Conservation (phyloP, 2,329 filamentous ascomycete genomes). For the Ophiobolus disseminans region DNA sequence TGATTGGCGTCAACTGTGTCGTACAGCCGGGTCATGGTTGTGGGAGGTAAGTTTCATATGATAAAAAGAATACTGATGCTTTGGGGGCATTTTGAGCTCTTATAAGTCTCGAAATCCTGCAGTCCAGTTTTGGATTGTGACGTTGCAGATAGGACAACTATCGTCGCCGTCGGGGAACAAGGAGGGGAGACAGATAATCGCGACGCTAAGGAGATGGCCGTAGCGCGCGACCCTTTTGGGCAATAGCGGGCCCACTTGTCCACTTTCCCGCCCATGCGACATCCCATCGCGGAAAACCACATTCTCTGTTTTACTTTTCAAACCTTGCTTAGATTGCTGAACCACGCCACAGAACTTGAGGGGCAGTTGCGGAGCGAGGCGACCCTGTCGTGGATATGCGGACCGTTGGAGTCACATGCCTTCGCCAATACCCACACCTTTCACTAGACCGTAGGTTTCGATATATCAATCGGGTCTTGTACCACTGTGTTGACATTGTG, state of each 20-base stretch:
- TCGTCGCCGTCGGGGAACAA: not conserved
- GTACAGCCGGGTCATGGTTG: conserved; percentile 23
- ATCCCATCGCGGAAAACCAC: too few species aligned
- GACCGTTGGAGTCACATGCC: too few species aligned
- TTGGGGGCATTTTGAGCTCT: not conserved
- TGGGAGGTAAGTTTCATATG: not conserved
- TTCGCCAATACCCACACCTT: not conserved
- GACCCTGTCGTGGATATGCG: too few species aligned
- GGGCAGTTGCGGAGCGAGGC: too few species aligned
- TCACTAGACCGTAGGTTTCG: conserved; percentile 13
- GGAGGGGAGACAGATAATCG: too few species aligned
- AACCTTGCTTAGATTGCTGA: too few species aligned
- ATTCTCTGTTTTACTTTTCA: too few species aligned
- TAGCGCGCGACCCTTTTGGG: not conserved
- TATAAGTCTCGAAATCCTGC: too few species aligned
- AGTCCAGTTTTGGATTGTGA: too few species aligned
- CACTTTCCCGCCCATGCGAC: not conserved
- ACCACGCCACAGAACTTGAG: too few species aligned
- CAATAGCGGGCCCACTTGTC: not conserved
- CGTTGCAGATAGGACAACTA: not conserved
- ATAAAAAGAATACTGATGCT: not conserved
- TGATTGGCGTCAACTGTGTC: conserved; percentile 20
- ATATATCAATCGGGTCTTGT: not conserved
- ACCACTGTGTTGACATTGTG: too few species aligned
- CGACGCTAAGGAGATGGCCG: not conserved